Percentiles rank a stretch among this genome's conserved stretches.
Conservation (phyloP, 1,139 yeast species). For the Zhuliangozyma blackwelliae region DNA sequence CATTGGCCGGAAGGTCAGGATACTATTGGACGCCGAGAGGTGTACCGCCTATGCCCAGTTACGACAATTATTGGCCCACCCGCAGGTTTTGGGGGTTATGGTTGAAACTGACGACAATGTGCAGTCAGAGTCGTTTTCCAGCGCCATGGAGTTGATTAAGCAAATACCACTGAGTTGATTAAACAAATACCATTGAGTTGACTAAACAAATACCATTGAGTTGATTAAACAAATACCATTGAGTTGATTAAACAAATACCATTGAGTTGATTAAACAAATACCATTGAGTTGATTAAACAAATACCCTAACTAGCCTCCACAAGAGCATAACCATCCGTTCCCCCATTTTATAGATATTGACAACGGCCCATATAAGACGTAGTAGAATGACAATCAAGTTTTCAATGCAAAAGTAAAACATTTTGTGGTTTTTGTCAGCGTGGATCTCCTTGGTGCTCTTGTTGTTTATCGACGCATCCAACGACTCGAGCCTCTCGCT, state of each 20-base stretch:
- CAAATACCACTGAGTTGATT: no score
- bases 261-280: not conserved
- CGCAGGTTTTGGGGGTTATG: not conserved
- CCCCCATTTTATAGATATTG: constrained; percentile 45
- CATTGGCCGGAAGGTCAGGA: constrained; percentile 16
- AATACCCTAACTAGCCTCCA: constrained; percentile 35
- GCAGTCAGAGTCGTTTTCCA: no score
- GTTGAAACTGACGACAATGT: not conserved
- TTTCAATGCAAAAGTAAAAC: constrained; percentile 39
- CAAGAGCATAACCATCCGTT: constrained; percentile 26
- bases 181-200: not conserved
- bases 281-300: not conserved
- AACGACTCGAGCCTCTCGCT: constrained; percentile 64
- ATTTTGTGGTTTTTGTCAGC: constrained; percentile 23
- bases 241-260: no score
- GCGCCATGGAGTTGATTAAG: no score
- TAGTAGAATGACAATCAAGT: constrained; percentile 54
- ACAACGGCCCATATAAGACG: constrained; percentile 72
- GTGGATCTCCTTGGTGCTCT: constrained; percentile 17
- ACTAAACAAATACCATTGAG: not conserved
- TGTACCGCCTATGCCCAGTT: constrained; percentile 11
- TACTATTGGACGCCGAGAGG: constrained; percentile 30
- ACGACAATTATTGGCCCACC: no score
- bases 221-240: constrained; percentile 15
- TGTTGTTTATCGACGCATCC: constrained; percentile 30